Conservation (phyloP, 2,329 filamentous ascomycete genomes). For the Eutypella sp. region DNA sequence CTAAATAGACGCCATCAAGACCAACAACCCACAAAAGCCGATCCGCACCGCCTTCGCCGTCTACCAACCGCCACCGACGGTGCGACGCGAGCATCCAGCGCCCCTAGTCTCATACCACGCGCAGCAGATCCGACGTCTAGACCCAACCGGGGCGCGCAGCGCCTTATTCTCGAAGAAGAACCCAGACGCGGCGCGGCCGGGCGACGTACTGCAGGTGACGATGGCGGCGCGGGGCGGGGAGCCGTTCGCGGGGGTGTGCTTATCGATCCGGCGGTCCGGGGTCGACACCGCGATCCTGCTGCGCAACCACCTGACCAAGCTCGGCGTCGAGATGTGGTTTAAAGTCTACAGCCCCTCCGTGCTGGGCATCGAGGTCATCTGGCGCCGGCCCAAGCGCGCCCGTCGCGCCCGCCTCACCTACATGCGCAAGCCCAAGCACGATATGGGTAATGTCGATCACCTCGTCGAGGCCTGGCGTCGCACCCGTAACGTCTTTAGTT, state of each 20-base stretch:
- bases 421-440: slow-evolving; percentile 83
- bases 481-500: slow-evolving; percentile 34
- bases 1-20: slow-evolving; percentile 22
- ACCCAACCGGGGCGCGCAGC: slow-evolving; percentile 78
- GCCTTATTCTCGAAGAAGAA: slow-evolving; percentile 75
- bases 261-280: slow-evolving; percentile 82
- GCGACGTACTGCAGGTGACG: slow-evolving; percentile 88
- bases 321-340: slow-evolving; percentile 95
- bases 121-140: slow-evolving; percentile 68
- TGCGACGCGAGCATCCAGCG: slow-evolving; percentile 53
- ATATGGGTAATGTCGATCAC: slow-evolving; percentile 79
- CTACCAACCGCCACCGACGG: slow-evolving; percentile 52
- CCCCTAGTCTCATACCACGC: slow-evolving; percentile 64
- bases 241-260: slow-evolving; percentile 82
- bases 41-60: slow-evolving; percentile 44
- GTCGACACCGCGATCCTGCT: slow-evolving; percentile 85
- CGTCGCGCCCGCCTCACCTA: slow-evolving; percentile 85
- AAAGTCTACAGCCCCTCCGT: slow-evolving; percentile 92
- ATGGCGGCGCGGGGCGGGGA: slow-evolving; percentile 62
- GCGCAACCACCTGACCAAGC: slow-evolving; percentile 77
- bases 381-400: slow-evolving; percentile 77
- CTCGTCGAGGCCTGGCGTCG: slow-evolving; percentile 60
- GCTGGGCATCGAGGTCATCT: slow-evolving; percentile 87
- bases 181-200: slow-evolving; percentile 72
- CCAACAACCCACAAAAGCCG: slow-evolving; percentile 23